Percentiles rank a stretch among this genome's conserved stretches.
These are phyloP conservation scores for Mediolabrus comicus DNA, from an alignment of 108 stramenopile species.

Conservation along the genomic window DNA sequence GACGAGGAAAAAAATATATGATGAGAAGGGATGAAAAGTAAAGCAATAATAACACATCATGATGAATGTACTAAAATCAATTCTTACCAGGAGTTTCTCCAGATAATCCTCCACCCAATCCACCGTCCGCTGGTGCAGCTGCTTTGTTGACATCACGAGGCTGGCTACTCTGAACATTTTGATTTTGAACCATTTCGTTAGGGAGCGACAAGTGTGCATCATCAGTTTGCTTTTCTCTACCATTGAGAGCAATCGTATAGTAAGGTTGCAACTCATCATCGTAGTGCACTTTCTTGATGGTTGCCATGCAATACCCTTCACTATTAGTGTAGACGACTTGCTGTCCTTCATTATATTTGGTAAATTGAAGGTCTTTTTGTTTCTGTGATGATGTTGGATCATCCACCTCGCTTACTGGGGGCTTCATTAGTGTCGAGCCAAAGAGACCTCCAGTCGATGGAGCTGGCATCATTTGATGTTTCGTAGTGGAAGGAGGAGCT, in stretches of 20 bases:
- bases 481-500: too few species aligned
- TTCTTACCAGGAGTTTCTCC: slow-evolving; percentile 22
- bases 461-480: too few species aligned
- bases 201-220: slow-evolving; percentile 51
- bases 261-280: slow-evolving; percentile 69
- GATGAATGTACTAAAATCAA: slow-evolving; percentile 8
- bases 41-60: neutral
- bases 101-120: slow-evolving; percentile 34
- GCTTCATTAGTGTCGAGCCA: neutral
- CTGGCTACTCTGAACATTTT: neutral
- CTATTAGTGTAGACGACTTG: slow-evolving; percentile 45
- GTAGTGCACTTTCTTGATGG: slow-evolving; percentile 60
- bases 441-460: slow-evolving; percentile 14
- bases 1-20: neutral
- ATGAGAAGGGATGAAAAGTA: too few species aligned
- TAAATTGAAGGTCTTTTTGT: neutral
- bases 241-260: slow-evolving; percentile 60
- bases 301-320: slow-evolving; percentile 30
- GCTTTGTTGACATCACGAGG: neutral
- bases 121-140: too few species aligned
- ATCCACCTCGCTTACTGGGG: neutral
- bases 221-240: slow-evolving; percentile 75
- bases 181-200: neutral
- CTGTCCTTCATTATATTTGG: slow-evolving; percentile 30
- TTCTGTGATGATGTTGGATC: neutral